phyloP scores from a whole-genome alignment of 192 early-diverging fungal genomes.

The Chytriomyces sp. region DNA sequence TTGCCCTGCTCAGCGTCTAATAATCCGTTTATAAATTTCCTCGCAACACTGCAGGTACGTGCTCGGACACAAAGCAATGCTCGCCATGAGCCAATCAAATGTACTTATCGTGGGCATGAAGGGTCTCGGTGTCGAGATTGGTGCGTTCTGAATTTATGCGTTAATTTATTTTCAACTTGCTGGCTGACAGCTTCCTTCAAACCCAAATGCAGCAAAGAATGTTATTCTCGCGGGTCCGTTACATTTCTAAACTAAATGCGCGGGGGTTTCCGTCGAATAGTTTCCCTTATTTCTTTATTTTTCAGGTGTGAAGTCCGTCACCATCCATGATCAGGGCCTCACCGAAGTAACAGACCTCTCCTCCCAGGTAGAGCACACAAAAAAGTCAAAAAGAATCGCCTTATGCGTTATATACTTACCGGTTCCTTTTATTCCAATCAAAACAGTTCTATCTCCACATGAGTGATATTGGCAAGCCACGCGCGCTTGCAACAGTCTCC shows the following conservation, averaged over 20 bases:
- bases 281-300: neutral
- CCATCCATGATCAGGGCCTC: slow-evolving; percentile 83
- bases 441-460: slow-evolving; percentile 84
- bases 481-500: slow-evolving; percentile 75
- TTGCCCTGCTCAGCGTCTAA: neutral
- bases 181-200: slow-evolving; percentile 10
- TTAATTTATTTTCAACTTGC: neutral
- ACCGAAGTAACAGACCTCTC: slow-evolving; percentile 85
- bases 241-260: neutral
- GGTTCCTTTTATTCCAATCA: too few relatives aligned
- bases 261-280: neutral
- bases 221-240: slow-evolving; percentile 82
- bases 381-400: neutral
- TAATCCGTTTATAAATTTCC: neutral
- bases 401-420: neutral
- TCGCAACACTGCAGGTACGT: slow-evolving; percentile 30
- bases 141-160: slow-evolving; percentile 52
- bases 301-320: slow-evolving; percentile 93
- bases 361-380: slow-evolving; percentile 69
- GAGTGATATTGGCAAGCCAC: slow-evolving; percentile 85
- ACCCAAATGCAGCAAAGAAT: slow-evolving; percentile 82
- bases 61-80: slow-evolving; percentile 94
- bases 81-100: slow-evolving; percentile 95
- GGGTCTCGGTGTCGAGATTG: slow-evolving; percentile 97
- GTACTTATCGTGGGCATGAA: slow-evolving; percentile 95